Conservation (phyloP, 2,329 filamentous ascomycete species). For the Teratosphaeria epicoccoides region DNA sequence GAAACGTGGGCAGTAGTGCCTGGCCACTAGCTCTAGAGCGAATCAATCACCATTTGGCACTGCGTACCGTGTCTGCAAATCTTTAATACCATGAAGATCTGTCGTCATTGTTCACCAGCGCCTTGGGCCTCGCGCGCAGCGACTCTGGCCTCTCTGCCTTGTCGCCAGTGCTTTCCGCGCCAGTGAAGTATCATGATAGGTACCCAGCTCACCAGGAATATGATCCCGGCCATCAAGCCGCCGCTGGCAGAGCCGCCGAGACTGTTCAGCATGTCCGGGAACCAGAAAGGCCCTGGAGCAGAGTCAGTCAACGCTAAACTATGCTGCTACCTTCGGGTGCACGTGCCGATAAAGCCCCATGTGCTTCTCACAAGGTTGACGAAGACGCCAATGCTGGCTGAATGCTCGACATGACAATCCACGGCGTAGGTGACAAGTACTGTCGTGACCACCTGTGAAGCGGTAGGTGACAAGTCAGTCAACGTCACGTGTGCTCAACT, state of each 20-base stretch:
- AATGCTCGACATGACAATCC: constrained; percentile 45
- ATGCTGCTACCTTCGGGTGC: too few species aligned
- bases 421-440: constrained; percentile 51
- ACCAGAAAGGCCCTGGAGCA: constrained; percentile 28
- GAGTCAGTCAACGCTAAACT: too few species aligned
- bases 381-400: constrained; percentile 47
- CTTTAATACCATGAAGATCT: not conserved
- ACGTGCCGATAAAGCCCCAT: constrained; percentile 39
- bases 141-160: not conserved
- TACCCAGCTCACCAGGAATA: constrained; percentile 17
- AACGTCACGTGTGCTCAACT: too few species aligned
- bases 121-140: not conserved
- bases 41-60: not conserved
- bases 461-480: too few species aligned
- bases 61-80: not conserved
- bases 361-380: constrained; percentile 46
- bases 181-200: constrained; percentile 19
- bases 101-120: not conserved
- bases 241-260: constrained; percentile 28
- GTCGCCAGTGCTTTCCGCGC: constrained; percentile 3
- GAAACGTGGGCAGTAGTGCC: not conserved
- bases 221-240: constrained; percentile 28
- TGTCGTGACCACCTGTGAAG: constrained; percentile 42
- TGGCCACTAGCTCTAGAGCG: not conserved
- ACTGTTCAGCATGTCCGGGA: constrained; percentile 30